A percentile compares a stretch with the other conserved stretches of the same genome.
phyloP scores from a whole-genome alignment of 2,329 filamentous ascomycete species.

The Colletotrichum tanaceti region DNA sequence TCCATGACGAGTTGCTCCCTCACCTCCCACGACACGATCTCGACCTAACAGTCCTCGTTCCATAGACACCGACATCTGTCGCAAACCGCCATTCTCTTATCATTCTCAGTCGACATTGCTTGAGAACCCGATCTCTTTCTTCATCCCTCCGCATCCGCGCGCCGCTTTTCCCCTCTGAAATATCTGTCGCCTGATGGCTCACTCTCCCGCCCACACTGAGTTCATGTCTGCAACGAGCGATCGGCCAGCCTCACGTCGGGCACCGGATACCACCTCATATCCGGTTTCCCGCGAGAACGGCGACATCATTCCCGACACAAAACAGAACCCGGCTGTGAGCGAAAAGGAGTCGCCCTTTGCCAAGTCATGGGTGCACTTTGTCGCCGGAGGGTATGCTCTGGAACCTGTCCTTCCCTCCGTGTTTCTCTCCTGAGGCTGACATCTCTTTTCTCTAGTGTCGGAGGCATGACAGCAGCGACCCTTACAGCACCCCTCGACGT shows the following conservation, averaged over 20 bases:
- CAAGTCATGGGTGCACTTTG: conserved; percentile 91
- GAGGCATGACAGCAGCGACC: conserved; percentile 91
- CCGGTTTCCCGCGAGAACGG: conserved; percentile 68
- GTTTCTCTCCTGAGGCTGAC: conserved; percentile 21
- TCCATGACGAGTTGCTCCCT: conserved; percentile 24
- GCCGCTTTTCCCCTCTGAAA: not conserved
- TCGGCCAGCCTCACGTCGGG: conserved; percentile 37
- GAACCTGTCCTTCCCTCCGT: conserved; percentile 20
- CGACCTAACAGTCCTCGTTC: conserved; percentile 8
- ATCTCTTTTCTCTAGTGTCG: conserved; percentile 66
- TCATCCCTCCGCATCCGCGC: not conserved
- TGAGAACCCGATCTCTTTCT: not conserved
- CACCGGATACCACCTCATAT: conserved; percentile 39
- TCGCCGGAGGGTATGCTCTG: conserved; percentile 84
- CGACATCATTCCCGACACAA: conserved; percentile 61
- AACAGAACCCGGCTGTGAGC: conserved; percentile 42
- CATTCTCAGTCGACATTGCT: not conserved
- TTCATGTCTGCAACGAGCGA: conserved; percentile 50
- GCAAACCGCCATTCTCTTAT: not conserved
- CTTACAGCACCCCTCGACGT: conserved; percentile 95
- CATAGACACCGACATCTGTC: conserved; percentile 1
- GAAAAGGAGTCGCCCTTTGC: conserved; percentile 63
- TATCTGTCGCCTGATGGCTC: conserved; percentile 46
- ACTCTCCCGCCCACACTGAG: conserved; percentile 45
- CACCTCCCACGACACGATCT: conserved; percentile 20